Conservation (phyloP, 768 basidiomycete genomes). For the Mycena galopus region DNA sequence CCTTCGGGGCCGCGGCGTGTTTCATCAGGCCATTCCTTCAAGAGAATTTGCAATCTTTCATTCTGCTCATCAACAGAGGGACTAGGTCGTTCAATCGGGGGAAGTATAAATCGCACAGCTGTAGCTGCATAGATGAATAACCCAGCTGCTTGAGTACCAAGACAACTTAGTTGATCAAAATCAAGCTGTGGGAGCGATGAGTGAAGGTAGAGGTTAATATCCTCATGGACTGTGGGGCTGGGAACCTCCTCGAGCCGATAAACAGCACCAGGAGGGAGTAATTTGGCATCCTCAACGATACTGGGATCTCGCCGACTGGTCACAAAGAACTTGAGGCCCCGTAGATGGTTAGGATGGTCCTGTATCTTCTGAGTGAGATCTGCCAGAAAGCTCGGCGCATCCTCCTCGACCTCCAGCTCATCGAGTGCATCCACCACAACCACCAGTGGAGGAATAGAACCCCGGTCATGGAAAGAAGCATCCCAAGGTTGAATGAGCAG, state of each 20-base stretch:
- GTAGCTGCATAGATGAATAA: constrained; percentile 16
- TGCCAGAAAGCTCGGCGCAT: background rate
- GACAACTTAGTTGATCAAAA: background rate
- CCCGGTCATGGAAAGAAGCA: background rate
- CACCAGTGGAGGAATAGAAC: constrained; percentile 2
- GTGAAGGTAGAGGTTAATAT: background rate
- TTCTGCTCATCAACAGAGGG: background rate
- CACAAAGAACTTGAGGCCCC: background rate
- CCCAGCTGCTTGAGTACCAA: background rate
- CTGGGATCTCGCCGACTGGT: constrained; percentile 7
- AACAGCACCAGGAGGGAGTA: background rate
- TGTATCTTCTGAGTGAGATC: background rate
- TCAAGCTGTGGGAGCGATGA: background rate
- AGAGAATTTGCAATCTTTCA: background rate
- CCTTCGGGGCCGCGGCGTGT: background rate
- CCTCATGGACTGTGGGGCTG: background rate
- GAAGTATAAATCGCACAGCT: background rate
- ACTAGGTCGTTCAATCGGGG: background rate
- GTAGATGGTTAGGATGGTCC: background rate
- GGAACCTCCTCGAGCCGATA: background rate
- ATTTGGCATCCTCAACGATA: background rate
- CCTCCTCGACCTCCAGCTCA: background rate
- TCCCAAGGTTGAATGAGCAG: constrained; percentile 4
- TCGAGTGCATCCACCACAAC: constrained; percentile 7
- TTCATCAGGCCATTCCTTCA: constrained; percentile 6